Conservation (phyloP, 208 protist species). For the Trypanosomatidae sp. region DNA sequence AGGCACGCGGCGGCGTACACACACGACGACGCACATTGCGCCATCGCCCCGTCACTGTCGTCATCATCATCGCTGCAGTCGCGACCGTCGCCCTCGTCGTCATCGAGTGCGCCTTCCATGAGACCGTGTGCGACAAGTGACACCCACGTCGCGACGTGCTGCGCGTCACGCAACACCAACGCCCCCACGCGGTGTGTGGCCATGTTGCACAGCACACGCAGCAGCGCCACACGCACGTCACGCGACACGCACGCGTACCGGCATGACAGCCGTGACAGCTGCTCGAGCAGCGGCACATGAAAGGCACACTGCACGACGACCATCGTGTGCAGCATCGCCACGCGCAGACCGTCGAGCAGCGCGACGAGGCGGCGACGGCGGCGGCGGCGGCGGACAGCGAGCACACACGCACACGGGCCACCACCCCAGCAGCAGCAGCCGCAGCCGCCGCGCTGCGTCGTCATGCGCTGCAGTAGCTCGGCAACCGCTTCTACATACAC, state of each 20-base stretch:
- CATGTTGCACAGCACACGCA: constrained; percentile 69
- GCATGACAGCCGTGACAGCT: constrained; percentile 20
- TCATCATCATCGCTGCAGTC: too few relatives aligned
- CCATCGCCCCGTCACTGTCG: too few relatives aligned
- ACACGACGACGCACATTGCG: too few relatives aligned
- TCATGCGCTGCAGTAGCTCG: constrained; percentile 21
- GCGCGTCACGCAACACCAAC: constrained; percentile 20
- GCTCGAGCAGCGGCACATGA: constrained; percentile 20
- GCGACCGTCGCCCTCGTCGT: too few relatives aligned
- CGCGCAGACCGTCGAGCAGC: constrained; percentile 50
- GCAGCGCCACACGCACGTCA: constrained; percentile 37
- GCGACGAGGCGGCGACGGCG: too few relatives aligned
- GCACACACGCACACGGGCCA: too few relatives aligned
- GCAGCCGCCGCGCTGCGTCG: constrained; percentile 35
- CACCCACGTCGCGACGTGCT: constrained; percentile 31
- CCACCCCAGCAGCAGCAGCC: too few relatives aligned
- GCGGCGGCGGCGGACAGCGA: too few relatives aligned
- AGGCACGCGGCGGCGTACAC: constrained; percentile 65
- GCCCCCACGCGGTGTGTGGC: constrained; percentile 30
- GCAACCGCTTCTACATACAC: constrained; percentile 36
- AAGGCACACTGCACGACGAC: constrained; percentile 28
- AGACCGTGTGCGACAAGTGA: constrained; percentile 41
- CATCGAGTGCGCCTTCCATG: too few relatives aligned
- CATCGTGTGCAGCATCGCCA: constrained; percentile 49
- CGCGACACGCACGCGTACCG: constrained; percentile 45